phyloP scores from a whole-genome alignment of 2,329 filamentous ascomycete species.

The Nemania diffusa region DNA sequence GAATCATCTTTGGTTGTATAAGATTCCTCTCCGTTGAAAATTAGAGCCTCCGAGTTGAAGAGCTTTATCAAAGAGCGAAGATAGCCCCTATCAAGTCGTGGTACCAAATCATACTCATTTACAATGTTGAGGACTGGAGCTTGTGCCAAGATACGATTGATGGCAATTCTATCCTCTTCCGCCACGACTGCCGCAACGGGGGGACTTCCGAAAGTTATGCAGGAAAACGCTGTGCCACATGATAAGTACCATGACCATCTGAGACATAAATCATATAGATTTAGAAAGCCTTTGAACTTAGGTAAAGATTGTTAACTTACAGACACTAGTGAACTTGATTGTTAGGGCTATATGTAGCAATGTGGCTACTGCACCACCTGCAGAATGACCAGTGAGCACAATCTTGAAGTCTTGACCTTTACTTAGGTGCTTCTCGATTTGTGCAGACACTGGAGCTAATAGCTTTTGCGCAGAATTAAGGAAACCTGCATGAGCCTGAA shows the following conservation, averaged over 20 bases:
- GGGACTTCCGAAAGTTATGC: conserved; percentile 14
- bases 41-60: not conserved
- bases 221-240: conserved; percentile 4
- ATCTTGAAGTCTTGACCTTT: conserved; percentile 5
- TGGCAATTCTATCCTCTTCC: not conserved
- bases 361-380: conserved; percentile 13
- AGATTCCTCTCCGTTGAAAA: not conserved
- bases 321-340: not conserved
- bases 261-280: not conserved
- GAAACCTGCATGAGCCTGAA: conserved; percentile 11
- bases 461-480: conserved; percentile 11
- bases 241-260: not conserved
- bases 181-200: not conserved
- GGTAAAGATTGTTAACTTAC: not conserved
- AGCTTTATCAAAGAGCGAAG: conserved; percentile 11
- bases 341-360: conserved; percentile 8
- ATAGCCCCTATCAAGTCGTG: conserved; percentile 16
- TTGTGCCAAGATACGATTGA: not conserved
- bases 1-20: not conserved
- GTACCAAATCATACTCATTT: conserved; percentile 15
- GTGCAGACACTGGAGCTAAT: not conserved
- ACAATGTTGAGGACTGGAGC: conserved; percentile 8
- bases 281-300: not conserved
- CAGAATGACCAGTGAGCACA: conserved; percentile 11
- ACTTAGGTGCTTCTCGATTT: conserved; percentile 7